Evolutionary conservation across 2,329 filamentous ascomycete species (phyloP).

Genomic region (Drechslerella coelobrocha): DNA sequence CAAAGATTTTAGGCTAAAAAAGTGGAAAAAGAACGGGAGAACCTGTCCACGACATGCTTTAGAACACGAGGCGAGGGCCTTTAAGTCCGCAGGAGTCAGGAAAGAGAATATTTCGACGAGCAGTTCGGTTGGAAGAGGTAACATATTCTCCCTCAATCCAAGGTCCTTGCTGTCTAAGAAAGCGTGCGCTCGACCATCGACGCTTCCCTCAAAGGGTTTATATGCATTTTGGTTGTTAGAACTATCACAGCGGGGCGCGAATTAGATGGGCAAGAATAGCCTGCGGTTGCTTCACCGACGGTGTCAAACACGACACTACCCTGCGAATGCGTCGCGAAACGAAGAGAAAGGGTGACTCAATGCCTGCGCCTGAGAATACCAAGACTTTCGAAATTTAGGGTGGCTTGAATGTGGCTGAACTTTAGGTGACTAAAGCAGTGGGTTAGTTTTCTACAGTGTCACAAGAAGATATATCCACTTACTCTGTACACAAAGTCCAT

Average conservation of each 20-base stretch:
- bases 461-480: too few species aligned
- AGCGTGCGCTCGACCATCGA: background rate
- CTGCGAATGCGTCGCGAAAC: too few species aligned
- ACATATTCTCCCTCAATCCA: background rate
- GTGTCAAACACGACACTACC: too few species aligned
- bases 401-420: too few species aligned
- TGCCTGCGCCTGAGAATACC: background rate
- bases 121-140: conserved; percentile 4
- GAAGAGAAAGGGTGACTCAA: too few species aligned
- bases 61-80: conserved; percentile 4
- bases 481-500: too few species aligned
- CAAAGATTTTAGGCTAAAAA: background rate
- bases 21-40: background rate
- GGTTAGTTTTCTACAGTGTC: too few species aligned
- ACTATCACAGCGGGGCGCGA: background rate
- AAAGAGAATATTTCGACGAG: conserved; percentile 11
- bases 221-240: background rate
- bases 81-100: background rate
- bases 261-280: background rate
- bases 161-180: background rate
- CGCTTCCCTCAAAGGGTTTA: background rate
- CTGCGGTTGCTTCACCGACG: background rate
- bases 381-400: too few species aligned
- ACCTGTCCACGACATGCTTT: background rate
- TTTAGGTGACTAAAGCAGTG: too few species aligned